Conservation (phyloP, 805 yeast genomes). For the Spathaspora sp. region DNA sequence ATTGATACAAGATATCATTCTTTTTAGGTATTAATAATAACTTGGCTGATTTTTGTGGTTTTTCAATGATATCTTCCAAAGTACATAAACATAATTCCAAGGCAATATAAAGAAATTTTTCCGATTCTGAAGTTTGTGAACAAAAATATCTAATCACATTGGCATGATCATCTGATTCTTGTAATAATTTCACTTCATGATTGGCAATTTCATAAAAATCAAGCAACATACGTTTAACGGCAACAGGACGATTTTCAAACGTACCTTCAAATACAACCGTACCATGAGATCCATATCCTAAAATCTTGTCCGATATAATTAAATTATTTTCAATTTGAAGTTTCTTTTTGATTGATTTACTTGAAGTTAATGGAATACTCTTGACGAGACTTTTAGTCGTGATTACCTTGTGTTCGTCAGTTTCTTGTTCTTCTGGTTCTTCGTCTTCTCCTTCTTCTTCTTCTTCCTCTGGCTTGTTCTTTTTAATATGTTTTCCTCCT, state of each 20-base stretch:
- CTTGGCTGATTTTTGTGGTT: constrained; percentile 35
- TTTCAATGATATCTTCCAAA: constrained; percentile 78
- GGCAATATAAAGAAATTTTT: constrained; percentile 87
- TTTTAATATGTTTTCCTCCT: constrained; percentile 38
- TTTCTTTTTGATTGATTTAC: constrained; percentile 24
- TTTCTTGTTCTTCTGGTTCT: constrained; percentile 2
- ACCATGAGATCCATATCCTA: constrained; percentile 96
- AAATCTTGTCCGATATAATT: constrained; percentile 63
- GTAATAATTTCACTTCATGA: constrained; percentile 81
- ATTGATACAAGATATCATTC: constrained; percentile 49
- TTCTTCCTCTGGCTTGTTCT: constrained; percentile 10
- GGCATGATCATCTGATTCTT: constrained; percentile 95
- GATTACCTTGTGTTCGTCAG: constrained; percentile 16
- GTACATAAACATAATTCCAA: constrained; percentile 88
- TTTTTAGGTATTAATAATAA: constrained; percentile 23
- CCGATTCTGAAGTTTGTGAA: constrained; percentile 72
- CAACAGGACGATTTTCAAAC: constrained; percentile 91
- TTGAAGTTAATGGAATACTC: constrained; percentile 11
- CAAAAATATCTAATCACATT: constrained; percentile 92
- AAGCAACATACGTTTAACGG: constrained; percentile 88
- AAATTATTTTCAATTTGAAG: constrained; percentile 49
- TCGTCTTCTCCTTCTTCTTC: constrained; percentile 5
- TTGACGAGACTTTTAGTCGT: constrained; percentile 28
- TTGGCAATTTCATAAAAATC: constrained; percentile 94
- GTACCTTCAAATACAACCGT: constrained; percentile 89